Evolutionary conservation across 1,284 basidiomycete genomes (phyloP).

Genomic region (Ustilago trichophora): DNA sequence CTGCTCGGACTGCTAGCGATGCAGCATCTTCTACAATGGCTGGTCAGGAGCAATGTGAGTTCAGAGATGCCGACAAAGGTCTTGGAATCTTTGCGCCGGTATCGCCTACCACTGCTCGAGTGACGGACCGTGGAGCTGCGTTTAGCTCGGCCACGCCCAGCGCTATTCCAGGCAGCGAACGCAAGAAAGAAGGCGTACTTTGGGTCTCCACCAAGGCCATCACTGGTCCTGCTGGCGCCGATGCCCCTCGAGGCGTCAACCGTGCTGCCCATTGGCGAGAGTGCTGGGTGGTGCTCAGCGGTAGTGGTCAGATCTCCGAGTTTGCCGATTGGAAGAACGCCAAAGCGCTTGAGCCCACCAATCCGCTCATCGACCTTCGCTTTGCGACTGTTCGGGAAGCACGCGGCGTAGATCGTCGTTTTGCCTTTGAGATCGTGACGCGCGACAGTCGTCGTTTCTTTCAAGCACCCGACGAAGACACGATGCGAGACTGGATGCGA

Average conservation of each 20-base stretch:
- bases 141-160: neutral
- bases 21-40: constrained; percentile 1
- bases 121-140: neutral
- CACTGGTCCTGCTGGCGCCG: constrained; percentile 38
- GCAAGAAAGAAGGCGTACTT: constrained; percentile 59
- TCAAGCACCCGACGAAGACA: constrained; percentile 69
- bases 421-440: constrained; percentile 71
- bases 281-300: constrained; percentile 58
- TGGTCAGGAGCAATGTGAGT: neutral
- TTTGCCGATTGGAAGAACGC: constrained; percentile 58
- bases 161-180: constrained; percentile 14
- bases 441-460: constrained; percentile 69
- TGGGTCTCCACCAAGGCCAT: constrained; percentile 54
- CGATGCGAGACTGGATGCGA: constrained; percentile 70
- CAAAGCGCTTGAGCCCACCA: constrained; percentile 47
- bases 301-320: constrained; percentile 55
- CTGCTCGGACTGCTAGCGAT: constrained; percentile 5
- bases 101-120: neutral
- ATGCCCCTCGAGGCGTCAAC: constrained; percentile 51
- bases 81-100: constrained; percentile 17
- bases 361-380: constrained; percentile 59
- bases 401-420: constrained; percentile 55
- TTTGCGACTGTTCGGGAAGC: constrained; percentile 63
- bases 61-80: neutral
- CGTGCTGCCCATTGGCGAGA: constrained; percentile 51